These are phyloP conservation scores for Candida succiphila DNA, from an alignment of 805 yeast species.

Conservation along the genomic window DNA sequence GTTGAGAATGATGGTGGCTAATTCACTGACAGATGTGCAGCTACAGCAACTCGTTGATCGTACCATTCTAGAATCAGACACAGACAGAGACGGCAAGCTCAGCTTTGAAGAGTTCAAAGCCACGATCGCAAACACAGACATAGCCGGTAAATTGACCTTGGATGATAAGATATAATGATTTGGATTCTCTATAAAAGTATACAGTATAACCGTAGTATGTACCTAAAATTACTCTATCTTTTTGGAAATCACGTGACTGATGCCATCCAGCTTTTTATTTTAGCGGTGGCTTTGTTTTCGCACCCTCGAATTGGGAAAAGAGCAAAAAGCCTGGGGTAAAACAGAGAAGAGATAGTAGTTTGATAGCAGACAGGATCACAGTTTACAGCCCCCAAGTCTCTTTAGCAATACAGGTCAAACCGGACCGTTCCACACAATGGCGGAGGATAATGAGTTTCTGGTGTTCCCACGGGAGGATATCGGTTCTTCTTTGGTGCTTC, in stretches of 20 bases:
- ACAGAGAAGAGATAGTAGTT: background rate
- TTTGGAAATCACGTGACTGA: background rate
- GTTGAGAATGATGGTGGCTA: constrained; percentile 94
- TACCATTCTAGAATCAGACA: constrained; percentile 88
- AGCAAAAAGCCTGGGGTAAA: no score
- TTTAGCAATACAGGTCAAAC: no score
- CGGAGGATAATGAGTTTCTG: no score
- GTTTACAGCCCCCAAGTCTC: no score
- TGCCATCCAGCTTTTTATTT: background rate
- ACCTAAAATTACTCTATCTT: background rate
- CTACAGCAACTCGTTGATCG: constrained; percentile 95
- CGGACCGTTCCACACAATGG: no score
- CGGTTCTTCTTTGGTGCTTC: no score
- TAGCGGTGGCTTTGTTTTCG: background rate
- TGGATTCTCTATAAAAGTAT: background rate
- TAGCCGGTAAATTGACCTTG: constrained; percentile 20
- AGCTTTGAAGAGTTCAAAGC: constrained; percentile 79
- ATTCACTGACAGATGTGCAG: constrained; percentile 74
- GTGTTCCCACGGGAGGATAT: no score
- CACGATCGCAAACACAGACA: constrained; percentile 40
- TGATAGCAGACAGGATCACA: no score
- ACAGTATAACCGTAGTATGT: no score
- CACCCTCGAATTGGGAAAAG: background rate
- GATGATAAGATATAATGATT: constrained; percentile 16
- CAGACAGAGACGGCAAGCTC: constrained; percentile 78